Percentiles rank a stretch among this genome's conserved stretches.
These are phyloP conservation scores for Biscutella laevigata DNA, from an alignment of 441 rosid species.

Conservation along the genomic window DNA sequence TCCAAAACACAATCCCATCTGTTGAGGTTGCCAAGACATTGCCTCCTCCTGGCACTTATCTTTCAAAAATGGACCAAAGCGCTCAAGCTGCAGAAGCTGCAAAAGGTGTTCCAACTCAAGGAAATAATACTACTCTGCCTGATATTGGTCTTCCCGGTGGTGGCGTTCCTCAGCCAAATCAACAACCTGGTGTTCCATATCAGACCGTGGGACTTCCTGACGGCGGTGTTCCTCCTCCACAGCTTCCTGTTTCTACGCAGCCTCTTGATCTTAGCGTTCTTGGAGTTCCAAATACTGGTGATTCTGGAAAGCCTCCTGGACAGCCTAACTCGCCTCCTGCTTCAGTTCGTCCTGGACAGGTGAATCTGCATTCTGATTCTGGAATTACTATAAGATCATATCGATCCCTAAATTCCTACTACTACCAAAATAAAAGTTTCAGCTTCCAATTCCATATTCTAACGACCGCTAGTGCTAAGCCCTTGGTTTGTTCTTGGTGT, in stretches of 20 bases:
- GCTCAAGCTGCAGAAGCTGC: slow-evolving; percentile 40
- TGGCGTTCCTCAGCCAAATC: slow-evolving; percentile 55
- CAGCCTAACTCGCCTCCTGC: slow-evolving; percentile 47
- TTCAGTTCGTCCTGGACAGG: slow-evolving; percentile 95
- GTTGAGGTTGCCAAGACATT: slow-evolving; percentile 73
- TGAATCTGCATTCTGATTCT: slow-evolving; percentile 21
- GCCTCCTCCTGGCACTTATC: slow-evolving; percentile 85
- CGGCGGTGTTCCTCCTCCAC: slow-evolving; percentile 77
- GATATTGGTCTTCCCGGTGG: slow-evolving; percentile 72
- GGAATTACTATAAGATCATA: too few relatives aligned
- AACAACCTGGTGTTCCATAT: slow-evolving; percentile 36
- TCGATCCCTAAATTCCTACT: too few relatives aligned
- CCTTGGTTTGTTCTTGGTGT: too few relatives aligned
- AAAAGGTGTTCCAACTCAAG: slow-evolving; percentile 36
- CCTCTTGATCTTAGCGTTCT: slow-evolving; percentile 95
- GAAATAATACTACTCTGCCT: slow-evolving; percentile 26
- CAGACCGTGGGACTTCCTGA: slow-evolving; percentile 69
- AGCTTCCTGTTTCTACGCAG: slow-evolving; percentile 44
- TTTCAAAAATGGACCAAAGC: slow-evolving; percentile 62
- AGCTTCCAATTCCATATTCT: too few relatives aligned
- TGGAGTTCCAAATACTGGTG: slow-evolving; percentile 56
- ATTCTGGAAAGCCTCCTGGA: slow-evolving; percentile 55
- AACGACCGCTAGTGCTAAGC: too few relatives aligned
- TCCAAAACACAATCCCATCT: slow-evolving; percentile 83
- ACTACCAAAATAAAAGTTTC: too few relatives aligned